Conservation (phyloP, 2,329 filamentous ascomycete genomes). For the Ceratocystis albifundus region DNA sequence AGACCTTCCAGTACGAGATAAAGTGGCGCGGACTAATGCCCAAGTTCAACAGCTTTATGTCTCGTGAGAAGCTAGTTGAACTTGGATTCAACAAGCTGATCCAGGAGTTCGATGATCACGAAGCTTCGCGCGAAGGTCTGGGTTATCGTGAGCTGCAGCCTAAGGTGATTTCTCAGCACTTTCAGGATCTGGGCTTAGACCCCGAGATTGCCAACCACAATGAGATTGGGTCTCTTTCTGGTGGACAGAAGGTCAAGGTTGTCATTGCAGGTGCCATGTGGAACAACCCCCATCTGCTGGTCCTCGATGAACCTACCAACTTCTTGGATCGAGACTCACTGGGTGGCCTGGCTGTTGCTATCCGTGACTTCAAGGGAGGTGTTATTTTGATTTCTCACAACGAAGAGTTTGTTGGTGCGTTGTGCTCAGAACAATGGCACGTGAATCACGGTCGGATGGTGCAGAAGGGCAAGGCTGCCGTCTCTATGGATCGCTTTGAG, state of each 20-base stretch:
- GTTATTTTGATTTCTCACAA: conserved; percentile 99
- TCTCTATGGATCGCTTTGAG: conserved; percentile 75
- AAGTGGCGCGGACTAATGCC: conserved; percentile 86
- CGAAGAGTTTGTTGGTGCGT: conserved; percentile 93
- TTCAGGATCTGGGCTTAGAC: conserved; percentile 90
- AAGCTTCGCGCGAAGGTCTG: conserved; percentile 94
- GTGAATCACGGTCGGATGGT: conserved; percentile 79
- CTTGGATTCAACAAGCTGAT: conserved; percentile 86
- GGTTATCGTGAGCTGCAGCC: conserved; percentile 90
- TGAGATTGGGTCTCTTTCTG: conserved; percentile 88
- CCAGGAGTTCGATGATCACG: conserved; percentile 97
- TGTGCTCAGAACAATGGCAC: conserved; percentile 94
- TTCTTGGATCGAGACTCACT: conserved; percentile 97
- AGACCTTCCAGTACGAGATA: conserved; percentile 96
- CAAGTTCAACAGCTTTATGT: conserved; percentile 87
- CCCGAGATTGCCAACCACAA: conserved; percentile 99
- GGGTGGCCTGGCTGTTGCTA: conserved; percentile 91
- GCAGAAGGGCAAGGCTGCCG: conserved; percentile 64
- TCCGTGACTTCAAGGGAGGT: conserved; percentile 94
- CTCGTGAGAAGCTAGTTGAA: conserved; percentile 77
- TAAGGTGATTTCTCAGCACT: conserved; percentile 92
- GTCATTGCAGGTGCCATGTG: conserved; percentile 93
- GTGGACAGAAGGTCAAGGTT: conserved; percentile 98
- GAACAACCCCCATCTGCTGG: conserved; percentile 96
- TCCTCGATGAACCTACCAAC: conserved; percentile 97